phyloP scores from a whole-genome alignment of 2,329 filamentous ascomycete species.

The Ophiocordyceps robertsii region DNA sequence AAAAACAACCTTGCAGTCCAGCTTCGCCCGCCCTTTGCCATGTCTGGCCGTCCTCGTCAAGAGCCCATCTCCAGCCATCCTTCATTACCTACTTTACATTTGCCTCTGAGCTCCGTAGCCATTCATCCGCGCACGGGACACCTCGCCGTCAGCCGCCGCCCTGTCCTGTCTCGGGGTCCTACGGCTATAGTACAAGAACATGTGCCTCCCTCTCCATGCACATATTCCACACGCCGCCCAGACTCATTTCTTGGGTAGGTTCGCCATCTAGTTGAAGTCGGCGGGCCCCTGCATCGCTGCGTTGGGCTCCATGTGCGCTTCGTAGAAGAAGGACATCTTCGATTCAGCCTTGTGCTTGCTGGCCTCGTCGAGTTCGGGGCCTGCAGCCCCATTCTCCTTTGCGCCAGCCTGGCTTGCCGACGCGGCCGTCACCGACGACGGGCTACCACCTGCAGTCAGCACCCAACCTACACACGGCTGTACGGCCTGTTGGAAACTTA shows the following conservation, averaged over 20 bases:
- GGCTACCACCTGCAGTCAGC: constrained; percentile 4
- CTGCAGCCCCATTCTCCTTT: constrained; percentile 32
- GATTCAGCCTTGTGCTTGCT: constrained; percentile 37
- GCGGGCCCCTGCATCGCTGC: constrained; percentile 34
- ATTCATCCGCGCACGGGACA: background rate
- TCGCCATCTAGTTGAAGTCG: constrained; percentile 33
- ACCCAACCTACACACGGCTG: background rate
- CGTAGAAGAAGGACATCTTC: constrained; percentile 36
- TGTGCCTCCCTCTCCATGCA: background rate
- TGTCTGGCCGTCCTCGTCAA: no score
- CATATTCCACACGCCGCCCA: background rate
- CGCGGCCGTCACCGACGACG: constrained; percentile 8
- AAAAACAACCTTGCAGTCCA: no score
- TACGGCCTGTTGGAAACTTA: constrained; percentile 21
- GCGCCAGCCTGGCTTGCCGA: constrained; percentile 7
- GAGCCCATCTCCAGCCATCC: no score
- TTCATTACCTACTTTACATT: no score
- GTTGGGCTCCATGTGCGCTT: constrained; percentile 34
- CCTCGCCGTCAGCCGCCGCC: background rate
- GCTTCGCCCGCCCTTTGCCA: no score
- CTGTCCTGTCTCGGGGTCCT: background rate
- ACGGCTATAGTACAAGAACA: constrained; percentile 3
- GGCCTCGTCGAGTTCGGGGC: constrained; percentile 35
- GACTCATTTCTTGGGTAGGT: background rate
- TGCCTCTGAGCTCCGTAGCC: no score